phyloP scores from a whole-genome alignment of 2,329 filamentous ascomycete species.

The Didymosphaeria variabile region DNA sequence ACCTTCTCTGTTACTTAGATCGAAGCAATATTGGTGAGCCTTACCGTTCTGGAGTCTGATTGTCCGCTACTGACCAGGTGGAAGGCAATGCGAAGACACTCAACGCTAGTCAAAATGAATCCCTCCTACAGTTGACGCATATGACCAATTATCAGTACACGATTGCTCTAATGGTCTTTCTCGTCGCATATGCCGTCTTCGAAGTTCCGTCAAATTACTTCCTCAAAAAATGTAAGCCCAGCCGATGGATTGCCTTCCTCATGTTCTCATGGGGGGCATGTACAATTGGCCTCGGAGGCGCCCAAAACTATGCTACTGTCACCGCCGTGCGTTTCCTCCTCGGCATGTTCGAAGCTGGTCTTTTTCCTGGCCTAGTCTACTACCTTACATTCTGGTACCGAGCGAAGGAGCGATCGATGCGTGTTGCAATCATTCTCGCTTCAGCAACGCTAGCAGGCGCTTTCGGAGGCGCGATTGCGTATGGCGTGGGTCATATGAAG shows the following conservation, averaged over 20 bases:
- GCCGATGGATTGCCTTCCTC: constrained; percentile 49
- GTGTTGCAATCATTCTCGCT: constrained; percentile 65
- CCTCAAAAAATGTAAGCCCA: constrained; percentile 65
- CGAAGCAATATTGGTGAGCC: constrained; percentile 52
- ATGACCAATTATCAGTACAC: constrained; percentile 68
- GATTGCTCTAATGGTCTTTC: constrained; percentile 40
- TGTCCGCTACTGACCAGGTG: not conserved
- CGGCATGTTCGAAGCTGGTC: constrained; percentile 36
- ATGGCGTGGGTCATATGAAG: constrained; percentile 57
- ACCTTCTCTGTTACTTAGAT: constrained; percentile 31
- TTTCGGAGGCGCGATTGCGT: constrained; percentile 66
- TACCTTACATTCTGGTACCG: constrained; percentile 67
- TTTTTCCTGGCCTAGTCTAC: constrained; percentile 54
- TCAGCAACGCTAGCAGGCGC: constrained; percentile 66
- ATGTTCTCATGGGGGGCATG: constrained; percentile 56
- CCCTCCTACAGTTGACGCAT: constrained; percentile 68
- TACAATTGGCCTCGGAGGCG: constrained; percentile 57
- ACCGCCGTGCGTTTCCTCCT: constrained; percentile 55
- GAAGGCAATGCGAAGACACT: constrained; percentile 55
- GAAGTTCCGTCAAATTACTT: constrained; percentile 67
- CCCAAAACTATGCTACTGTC: constrained; percentile 53
- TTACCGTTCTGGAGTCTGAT: not conserved
- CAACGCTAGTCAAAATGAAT: constrained; percentile 67
- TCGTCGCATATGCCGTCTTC: constrained; percentile 49
- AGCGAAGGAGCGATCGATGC: constrained; percentile 64